These are phyloP conservation scores for Xylogone sp. DNA, from an alignment of 2,329 filamentous ascomycete species.

Conservation along the genomic window DNA sequence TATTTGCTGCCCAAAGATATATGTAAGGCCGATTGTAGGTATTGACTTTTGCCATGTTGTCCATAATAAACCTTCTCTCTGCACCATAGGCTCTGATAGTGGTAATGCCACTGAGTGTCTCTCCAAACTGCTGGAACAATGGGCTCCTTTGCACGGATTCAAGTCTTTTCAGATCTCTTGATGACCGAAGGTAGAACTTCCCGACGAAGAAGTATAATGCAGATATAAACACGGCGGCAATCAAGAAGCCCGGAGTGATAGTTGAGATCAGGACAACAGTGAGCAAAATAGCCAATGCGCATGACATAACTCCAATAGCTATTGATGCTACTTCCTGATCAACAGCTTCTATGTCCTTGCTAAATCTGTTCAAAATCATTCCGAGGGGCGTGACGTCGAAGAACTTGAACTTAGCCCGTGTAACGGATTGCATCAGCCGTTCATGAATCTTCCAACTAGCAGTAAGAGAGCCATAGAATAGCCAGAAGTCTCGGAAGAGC, in stretches of 20 bases:
- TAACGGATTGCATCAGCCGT: slow-evolving; percentile 71
- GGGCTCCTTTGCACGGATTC: slow-evolving; percentile 94
- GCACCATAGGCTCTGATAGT: slow-evolving; percentile 97
- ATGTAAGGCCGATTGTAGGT: slow-evolving; percentile 90
- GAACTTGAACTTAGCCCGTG: slow-evolving; percentile 92
- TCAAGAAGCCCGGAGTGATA: slow-evolving; percentile 87
- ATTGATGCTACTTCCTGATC: slow-evolving; percentile 95
- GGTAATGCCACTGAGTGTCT: slow-evolving; percentile 90
- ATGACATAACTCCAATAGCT: slow-evolving; percentile 72
- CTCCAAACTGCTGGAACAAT: slow-evolving; percentile 95
- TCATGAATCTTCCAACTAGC: slow-evolving; percentile 84
- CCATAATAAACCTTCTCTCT: slow-evolving; percentile 86
- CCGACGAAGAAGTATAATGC: slow-evolving; percentile 79
- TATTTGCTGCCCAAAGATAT: slow-evolving; percentile 92
- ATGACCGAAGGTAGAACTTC: slow-evolving; percentile 84
- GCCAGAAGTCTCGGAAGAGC: slow-evolving; percentile 75
- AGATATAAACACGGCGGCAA: slow-evolving; percentile 82
- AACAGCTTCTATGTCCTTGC: slow-evolving; percentile 91
- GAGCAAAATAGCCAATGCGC: slow-evolving; percentile 65
- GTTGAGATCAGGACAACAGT: slow-evolving; percentile 83
- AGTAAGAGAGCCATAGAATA: slow-evolving; percentile 88
- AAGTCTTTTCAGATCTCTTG: slow-evolving; percentile 90
- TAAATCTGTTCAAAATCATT: slow-evolving; percentile 97
- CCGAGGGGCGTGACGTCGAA: slow-evolving; percentile 95
- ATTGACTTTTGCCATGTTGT: slow-evolving; percentile 86